Conservation (phyloP, 345 rosid species). For the Salix arbutifolia region DNA sequence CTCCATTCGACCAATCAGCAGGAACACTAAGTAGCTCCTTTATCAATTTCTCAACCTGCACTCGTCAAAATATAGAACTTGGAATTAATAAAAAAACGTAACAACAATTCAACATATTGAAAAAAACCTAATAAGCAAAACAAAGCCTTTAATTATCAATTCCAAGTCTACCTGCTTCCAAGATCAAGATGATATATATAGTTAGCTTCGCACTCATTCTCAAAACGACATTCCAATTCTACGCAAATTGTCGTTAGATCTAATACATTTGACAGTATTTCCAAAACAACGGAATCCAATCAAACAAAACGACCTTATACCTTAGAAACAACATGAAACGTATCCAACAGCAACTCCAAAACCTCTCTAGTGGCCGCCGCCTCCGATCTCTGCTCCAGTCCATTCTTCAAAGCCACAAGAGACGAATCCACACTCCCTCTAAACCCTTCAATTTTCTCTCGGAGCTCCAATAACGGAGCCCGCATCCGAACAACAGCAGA, state of each 20-base stretch:
- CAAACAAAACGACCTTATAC: slow-evolving; percentile 24
- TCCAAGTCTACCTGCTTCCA: neutral
- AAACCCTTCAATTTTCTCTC: slow-evolving; percentile 83
- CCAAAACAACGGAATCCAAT: neutral
- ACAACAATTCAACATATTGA: neutral
- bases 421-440: slow-evolving; percentile 65
- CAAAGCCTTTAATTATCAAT: neutral
- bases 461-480: slow-evolving; percentile 79
- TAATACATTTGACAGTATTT: neutral
- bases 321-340: slow-evolving; percentile 96
- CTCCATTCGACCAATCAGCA: slow-evolving; percentile 76
- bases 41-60: slow-evolving; percentile 92
- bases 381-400: slow-evolving; percentile 89
- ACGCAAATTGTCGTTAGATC: neutral
- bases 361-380: slow-evolving; percentile 88
- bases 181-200: neutral
- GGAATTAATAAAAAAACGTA: neutral
- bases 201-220: neutral
- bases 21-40: slow-evolving; percentile 84
- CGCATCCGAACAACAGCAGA: slow-evolving; percentile 95
- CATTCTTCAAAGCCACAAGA: slow-evolving; percentile 62
- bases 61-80: slow-evolving; percentile 1
- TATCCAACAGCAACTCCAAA: slow-evolving; percentile 78
- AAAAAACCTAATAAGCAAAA: neutral
- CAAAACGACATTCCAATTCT: neutral